Percentiles rank a stretch among this genome's conserved stretches.
phyloP scores from a whole-genome alignment of 768 basidiomycete genomes.

The Suillus placidus region DNA sequence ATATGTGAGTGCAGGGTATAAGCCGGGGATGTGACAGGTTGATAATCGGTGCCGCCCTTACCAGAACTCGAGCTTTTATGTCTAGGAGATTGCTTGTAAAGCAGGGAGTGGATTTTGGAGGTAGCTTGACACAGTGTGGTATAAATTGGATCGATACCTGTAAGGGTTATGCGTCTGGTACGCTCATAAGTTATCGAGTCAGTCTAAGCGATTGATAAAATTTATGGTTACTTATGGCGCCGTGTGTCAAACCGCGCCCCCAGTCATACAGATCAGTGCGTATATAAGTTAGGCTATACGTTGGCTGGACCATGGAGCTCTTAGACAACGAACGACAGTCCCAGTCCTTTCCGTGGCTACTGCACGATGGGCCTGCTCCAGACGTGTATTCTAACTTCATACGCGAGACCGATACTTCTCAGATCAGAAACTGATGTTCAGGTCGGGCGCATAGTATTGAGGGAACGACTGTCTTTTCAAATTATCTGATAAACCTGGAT shows the following conservation, averaged over 20 bases:
- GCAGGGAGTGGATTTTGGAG: neutral
- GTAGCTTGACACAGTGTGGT: slow-evolving; percentile 1
- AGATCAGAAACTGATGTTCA: no score
- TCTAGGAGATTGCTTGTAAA: slow-evolving; percentile 17
- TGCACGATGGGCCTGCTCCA: neutral
- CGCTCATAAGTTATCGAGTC: slow-evolving; percentile 1
- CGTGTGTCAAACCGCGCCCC: neutral
- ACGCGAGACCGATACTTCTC: neutral
- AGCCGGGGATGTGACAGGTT: slow-evolving; percentile 27
- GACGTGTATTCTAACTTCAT: neutral
- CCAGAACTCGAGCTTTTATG: slow-evolving; percentile 39
- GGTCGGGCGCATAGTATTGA: no score
- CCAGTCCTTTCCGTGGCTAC: neutral
- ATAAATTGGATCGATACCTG: neutral
- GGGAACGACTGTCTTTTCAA: no score
- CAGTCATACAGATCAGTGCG: neutral
- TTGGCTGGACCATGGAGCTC: neutral
- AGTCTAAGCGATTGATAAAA: neutral
- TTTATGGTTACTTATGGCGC: neutral
- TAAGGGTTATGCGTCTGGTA: neutral
- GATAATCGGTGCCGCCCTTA: slow-evolving; percentile 18
- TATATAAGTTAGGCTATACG: neutral
- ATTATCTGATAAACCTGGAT: no score
- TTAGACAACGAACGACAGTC: neutral
- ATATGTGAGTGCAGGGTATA: slow-evolving; percentile 46